These are phyloP conservation scores for Tuber magnatum DNA, from an alignment of 495 filamentous ascomycete species.

Conservation along the genomic window DNA sequence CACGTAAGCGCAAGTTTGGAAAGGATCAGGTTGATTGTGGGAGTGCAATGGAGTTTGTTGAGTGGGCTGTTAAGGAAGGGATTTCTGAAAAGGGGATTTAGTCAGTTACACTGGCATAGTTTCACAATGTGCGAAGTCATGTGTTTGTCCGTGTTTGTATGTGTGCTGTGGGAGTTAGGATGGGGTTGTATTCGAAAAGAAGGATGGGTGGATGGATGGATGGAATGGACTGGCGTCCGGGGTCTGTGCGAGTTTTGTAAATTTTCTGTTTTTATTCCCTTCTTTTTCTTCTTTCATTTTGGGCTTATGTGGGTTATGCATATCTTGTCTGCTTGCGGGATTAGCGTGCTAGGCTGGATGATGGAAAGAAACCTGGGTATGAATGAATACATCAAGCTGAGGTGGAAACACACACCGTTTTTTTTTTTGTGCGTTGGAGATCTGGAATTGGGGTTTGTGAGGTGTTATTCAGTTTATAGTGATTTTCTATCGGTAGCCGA, in stretches of 20 bases:
- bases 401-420: neutral
- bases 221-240: slow-evolving; percentile 2
- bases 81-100: slow-evolving; percentile 22
- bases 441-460: neutral
- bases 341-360: neutral
- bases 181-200: neutral
- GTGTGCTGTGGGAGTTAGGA: neutral
- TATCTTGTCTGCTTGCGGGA: neutral
- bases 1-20: slow-evolving; percentile 34
- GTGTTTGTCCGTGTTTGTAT: neutral
- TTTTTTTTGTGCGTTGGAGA: neutral
- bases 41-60: slow-evolving; percentile 29
- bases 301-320: neutral
- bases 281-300: neutral
- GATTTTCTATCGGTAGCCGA: neutral
- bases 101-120: neutral
- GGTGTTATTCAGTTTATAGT: neutral
- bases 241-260: neutral
- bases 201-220: neutral
- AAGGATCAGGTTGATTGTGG: slow-evolving; percentile 9
- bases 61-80: slow-evolving; percentile 30
- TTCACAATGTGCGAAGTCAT: neutral
- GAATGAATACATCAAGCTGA: neutral
- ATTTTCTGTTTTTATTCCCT: neutral
- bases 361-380: neutral